Evolutionary conservation across 148 eudicot species (phyloP), one percentile per base, ranked within the genome.

Genomic region (Arctostaphylos glauca): DNA sequence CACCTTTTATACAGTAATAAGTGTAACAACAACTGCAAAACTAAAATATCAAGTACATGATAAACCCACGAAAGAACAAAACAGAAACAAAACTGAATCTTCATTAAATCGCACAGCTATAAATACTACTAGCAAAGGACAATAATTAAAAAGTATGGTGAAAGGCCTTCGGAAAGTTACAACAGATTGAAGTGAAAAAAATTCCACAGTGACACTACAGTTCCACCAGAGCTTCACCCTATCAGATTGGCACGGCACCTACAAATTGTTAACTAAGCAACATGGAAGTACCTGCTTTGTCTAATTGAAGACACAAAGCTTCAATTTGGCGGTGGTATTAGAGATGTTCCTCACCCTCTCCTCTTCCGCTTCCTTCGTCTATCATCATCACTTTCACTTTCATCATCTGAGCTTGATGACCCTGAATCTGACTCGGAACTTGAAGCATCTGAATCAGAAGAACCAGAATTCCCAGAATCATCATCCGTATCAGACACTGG

Each of bases 401-500:
- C 92, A 89, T 77, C 91, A 3, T 84, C 92, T 3, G 94, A 91
- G 78, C 78, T 81, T n/a, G 91, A 88, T n/a, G 91, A 77, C 44
- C 73, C 90, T 41, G 90, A 86, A 52, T 52, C 91, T 1, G 89
- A 84, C 58, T 78, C 85, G 12, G 80, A 52, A 16, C 15, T 12
- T 25, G 84, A 76, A 77, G 80, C 80, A 55, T 54, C 80, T 38
- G 80, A 77, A 67, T 52, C 90, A 0, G 87, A 82, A 47, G 86
- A 73, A 83, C 84, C 59, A 49, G 89, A 87, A 70, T 85, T 76
- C n/a, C 19, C 90, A 67, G 94, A 87, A 55, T 84, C 90, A 18
- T 90, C 87, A 14, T 88, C 91, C n/a, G 92, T 87, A 31, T 89
- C 93, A 2, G 96, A 84, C 6, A 62, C 89, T 2, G 91, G 90